Evolutionary conservation across 2,329 filamentous ascomycete species (phyloP).

Genomic region (Sclerotinia glacialis): DNA sequence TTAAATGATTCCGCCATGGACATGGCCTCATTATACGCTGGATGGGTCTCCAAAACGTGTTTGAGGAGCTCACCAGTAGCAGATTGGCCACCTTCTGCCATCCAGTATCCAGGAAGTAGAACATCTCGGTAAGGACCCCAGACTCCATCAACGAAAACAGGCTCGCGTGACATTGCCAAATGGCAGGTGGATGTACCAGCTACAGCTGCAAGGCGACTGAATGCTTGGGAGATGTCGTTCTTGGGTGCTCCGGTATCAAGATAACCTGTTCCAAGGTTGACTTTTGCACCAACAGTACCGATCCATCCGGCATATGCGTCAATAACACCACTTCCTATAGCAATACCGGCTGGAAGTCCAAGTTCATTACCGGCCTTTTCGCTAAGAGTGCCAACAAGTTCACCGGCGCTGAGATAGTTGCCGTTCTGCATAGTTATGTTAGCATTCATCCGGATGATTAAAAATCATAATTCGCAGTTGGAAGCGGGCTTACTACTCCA

Average conservation of each 20-base stretch:
- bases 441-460: slow-evolving; percentile 13
- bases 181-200: slow-evolving; percentile 98
- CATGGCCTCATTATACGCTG: slow-evolving; percentile 77
- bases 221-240: slow-evolving; percentile 89
- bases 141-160: slow-evolving; percentile 91
- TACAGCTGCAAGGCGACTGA: slow-evolving; percentile 87
- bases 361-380: slow-evolving; percentile 80
- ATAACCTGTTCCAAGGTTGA: slow-evolving; percentile 67
- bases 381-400: slow-evolving; percentile 81
- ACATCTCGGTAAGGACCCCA: slow-evolving; percentile 98
- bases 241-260: slow-evolving; percentile 65
- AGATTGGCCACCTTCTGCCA: slow-evolving; percentile 95
- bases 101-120: slow-evolving; percentile 87
- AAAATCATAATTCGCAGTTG: slow-evolving; percentile 41
- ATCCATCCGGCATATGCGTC: slow-evolving; percentile 99
- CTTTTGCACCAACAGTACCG: slow-evolving; percentile 95
- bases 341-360: slow-evolving; percentile 80
- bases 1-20: slow-evolving; percentile 78
- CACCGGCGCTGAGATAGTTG: slow-evolving; percentile 84
- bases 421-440: slow-evolving; percentile 65
- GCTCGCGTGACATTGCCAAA: slow-evolving; percentile 88
- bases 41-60: slow-evolving; percentile 92
- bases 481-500: slow-evolving; percentile 72
- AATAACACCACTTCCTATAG: slow-evolving; percentile 93
- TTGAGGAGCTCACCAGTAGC: slow-evolving; percentile 93